Percentiles rank a stretch among this genome's conserved stretches.
Conservation (phyloP, 176 grass and related monocot species). For the Eleusine indica region DNA sequence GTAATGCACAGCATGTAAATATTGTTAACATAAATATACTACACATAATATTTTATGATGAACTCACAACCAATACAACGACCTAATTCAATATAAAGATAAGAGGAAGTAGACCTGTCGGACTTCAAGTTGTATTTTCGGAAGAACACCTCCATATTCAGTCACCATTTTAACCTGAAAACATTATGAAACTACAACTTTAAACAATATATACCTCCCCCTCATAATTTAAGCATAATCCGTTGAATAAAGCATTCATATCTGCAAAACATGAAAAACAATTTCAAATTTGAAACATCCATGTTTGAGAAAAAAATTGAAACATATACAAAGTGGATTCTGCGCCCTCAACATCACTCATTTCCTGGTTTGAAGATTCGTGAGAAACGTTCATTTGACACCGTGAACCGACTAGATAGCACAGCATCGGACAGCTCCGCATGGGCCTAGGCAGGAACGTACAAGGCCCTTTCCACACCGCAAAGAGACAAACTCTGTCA, state of each 20-base stretch:
- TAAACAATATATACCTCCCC: conserved; percentile 68
- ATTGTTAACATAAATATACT: conserved; percentile 19
- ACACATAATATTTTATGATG: background rate
- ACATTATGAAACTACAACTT: conserved; percentile 33
- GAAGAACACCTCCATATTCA: conserved; percentile 76
- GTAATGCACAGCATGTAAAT: background rate
- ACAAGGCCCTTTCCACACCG: too few species aligned
- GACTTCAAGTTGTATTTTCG: conserved; percentile 77
- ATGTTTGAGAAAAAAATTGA: background rate
- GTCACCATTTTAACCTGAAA: conserved; percentile 65
- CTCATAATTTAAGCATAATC: conserved; percentile 67
- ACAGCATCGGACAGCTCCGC: too few species aligned
- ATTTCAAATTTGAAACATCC: conserved; percentile 22
- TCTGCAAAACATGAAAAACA: conserved; percentile 55
- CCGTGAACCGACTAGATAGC: too few species aligned
- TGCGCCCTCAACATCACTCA: too few species aligned
- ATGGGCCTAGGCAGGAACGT: too few species aligned
- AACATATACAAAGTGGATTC: too few species aligned
- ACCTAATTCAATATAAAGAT: background rate
- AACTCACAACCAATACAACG: conserved; percentile 9
- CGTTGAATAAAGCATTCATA: conserved; percentile 86
- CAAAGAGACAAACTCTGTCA: too few species aligned
- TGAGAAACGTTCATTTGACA: too few species aligned
- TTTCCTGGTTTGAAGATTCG: too few species aligned
- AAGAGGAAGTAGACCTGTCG: conserved; percentile 57